Percentiles rank a stretch among this genome's conserved stretches.
phyloP scores from a whole-genome alignment of 345 rosid species.

The Eucalyptus shirleyi region DNA sequence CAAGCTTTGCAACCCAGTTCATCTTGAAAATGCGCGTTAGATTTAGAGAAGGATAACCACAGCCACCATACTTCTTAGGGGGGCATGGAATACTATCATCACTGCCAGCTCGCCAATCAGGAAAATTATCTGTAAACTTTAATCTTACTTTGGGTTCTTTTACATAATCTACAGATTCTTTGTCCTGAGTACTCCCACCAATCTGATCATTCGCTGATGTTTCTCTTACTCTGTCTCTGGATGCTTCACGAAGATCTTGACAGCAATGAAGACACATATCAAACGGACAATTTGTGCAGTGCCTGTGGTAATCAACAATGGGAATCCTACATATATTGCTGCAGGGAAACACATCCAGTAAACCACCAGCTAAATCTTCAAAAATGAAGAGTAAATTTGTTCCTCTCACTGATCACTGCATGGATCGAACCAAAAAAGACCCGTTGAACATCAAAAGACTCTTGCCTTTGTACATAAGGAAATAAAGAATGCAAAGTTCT shows the following conservation, averaged over 20 bases:
- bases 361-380: neutral
- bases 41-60: slow-evolving; percentile 51
- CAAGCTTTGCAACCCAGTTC: slow-evolving; percentile 98
- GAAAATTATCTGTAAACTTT: slow-evolving; percentile 43
- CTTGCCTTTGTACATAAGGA: neutral
- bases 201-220: slow-evolving; percentile 5
- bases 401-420: neutral
- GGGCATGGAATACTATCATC: slow-evolving; percentile 94
- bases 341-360: slow-evolving; percentile 15
- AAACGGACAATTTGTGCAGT: slow-evolving; percentile 66
- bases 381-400: neutral
- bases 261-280: slow-evolving; percentile 93
- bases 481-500: neutral
- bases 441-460: neutral
- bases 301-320: slow-evolving; percentile 91
- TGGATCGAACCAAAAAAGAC: neutral
- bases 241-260: slow-evolving; percentile 77
- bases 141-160: slow-evolving; percentile 20
- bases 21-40: slow-evolving; percentile 88
- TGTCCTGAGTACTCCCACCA: slow-evolving; percentile 15
- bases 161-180: slow-evolving; percentile 5
- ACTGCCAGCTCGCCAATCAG: slow-evolving; percentile 74
- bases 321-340: slow-evolving; percentile 94
- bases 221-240: slow-evolving; percentile 9
- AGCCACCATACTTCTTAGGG: slow-evolving; percentile 76